These are phyloP conservation scores for Conringia planisiliqua DNA, from an alignment of 345 rosid genomes.

Conservation along the genomic window DNA sequence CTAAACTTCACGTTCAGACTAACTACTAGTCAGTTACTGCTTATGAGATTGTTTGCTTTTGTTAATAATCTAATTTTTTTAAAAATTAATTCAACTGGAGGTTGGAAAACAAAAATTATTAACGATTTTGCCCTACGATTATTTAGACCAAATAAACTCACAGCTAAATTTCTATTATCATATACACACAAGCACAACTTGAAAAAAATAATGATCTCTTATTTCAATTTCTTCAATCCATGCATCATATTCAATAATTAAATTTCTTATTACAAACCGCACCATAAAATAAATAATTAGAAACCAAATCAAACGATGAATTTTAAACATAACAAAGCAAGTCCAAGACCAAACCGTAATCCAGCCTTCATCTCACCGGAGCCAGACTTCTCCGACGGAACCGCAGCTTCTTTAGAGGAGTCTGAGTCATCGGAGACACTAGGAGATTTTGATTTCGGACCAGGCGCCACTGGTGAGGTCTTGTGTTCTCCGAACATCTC, in stretches of 20 bases:
- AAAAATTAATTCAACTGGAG: no score
- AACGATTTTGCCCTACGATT: neutral
- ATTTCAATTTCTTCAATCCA: neutral
- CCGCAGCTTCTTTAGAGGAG: conserved; percentile 33
- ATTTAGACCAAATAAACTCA: neutral
- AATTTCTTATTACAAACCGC: conserved; percentile 2
- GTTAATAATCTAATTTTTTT: no score
- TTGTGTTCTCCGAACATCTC: conserved; percentile 48
- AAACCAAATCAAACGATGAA: conserved; percentile 32
- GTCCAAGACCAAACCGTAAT: conserved; percentile 45
- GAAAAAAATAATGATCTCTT: neutral
- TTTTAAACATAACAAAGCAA: conserved; percentile 52
- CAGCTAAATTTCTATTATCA: neutral
- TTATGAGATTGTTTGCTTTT: no score
- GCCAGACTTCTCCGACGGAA: conserved; percentile 24
- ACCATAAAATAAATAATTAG: neutral
- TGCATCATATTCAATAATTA: neutral
- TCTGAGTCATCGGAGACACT: neutral
- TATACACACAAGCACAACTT: neutral
- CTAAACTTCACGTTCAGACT: no score
- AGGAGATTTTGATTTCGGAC: conserved; percentile 25
- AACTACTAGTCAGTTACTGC: no score
- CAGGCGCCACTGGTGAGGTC: conserved; percentile 41
- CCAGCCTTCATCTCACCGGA: conserved; percentile 37
- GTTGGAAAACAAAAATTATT: no score